Percentiles rank a stretch among this genome's conserved stretches.
These are phyloP conservation scores for Globisporangium lucens DNA, from an alignment of 352 stramenopile genomes.

Conservation along the genomic window DNA sequence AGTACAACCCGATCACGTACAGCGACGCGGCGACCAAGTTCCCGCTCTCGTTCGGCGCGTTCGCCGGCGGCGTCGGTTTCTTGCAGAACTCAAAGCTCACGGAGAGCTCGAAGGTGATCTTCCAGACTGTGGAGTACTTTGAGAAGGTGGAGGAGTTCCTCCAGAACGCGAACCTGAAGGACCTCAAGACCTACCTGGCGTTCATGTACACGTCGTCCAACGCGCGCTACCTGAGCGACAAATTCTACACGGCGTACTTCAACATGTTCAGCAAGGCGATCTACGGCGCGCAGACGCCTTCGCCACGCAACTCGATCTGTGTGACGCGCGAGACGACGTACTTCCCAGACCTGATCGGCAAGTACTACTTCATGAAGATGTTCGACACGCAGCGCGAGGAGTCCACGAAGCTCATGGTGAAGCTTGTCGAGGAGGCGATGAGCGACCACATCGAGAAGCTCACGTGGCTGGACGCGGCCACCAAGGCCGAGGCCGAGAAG, in stretches of 20 bases:
- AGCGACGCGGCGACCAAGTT: too few relatives aligned
- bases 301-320: too few relatives aligned
- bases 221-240: slow-evolving; percentile 32
- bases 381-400: slow-evolving; percentile 71
- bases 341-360: slow-evolving; percentile 50
- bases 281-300: slow-evolving; percentile 49
- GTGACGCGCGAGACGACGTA: slow-evolving; percentile 12
- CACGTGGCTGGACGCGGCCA: slow-evolving; percentile 82
- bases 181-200: slow-evolving; percentile 28
- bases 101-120: slow-evolving; percentile 36
- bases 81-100: slow-evolving; percentile 36
- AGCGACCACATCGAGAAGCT: slow-evolving; percentile 74
- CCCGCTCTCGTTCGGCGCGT: too few relatives aligned
- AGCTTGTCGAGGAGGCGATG: slow-evolving; percentile 76
- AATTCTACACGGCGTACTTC: slow-evolving; percentile 83
- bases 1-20: too few relatives aligned
- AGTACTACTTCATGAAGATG: slow-evolving; percentile 78
- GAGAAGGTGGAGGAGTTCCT: slow-evolving; percentile 39
- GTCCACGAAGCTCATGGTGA: slow-evolving; percentile 70
- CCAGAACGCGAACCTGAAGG: slow-evolving; percentile 14
- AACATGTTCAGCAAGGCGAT: slow-evolving; percentile 81
- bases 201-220: slow-evolving; percentile 41
- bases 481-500: too few relatives aligned
- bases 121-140: slow-evolving; percentile 52
- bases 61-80: slow-evolving; percentile 39